Conservation (phyloP, 1,284 basidiomycete species). For the Irpex lacteus region DNA sequence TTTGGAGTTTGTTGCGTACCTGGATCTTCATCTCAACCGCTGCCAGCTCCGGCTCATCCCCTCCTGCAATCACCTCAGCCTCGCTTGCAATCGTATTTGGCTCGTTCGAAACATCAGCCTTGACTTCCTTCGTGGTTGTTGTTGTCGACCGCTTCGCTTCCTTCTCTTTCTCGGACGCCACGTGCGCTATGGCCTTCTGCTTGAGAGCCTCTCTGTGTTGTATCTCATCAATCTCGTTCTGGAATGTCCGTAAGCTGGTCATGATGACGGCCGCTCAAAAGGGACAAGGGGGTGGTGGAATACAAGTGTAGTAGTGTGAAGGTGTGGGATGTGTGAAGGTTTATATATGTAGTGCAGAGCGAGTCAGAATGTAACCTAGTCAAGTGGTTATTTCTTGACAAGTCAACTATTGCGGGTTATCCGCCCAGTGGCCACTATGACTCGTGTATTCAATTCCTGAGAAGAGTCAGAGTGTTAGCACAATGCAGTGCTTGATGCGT, state of each 20-base stretch:
- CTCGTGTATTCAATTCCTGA: too few species aligned
- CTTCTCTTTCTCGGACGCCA: conserved; percentile 31
- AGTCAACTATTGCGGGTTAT: too few species aligned
- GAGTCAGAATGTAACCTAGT: conserved; percentile 10
- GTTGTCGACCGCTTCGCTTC: conserved; percentile 26
- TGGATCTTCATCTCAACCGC: conserved; percentile 59
- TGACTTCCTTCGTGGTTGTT: conserved; percentile 1
- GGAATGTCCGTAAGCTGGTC: conserved; percentile 68
- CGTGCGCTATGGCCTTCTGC: conserved; percentile 44
- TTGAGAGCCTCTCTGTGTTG: conserved; percentile 59
- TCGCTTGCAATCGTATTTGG: conserved; percentile 2
- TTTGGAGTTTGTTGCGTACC: conserved; percentile 34
- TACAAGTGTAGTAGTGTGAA: too few species aligned
- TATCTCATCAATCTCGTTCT: conserved; percentile 74
- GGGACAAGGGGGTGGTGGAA: not conserved
- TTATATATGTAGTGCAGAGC: not conserved
- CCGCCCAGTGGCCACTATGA: too few species aligned
- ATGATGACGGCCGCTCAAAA: conserved; percentile 31
- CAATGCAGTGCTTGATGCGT: too few species aligned
- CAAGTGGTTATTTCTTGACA: not conserved
- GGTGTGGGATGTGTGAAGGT: not conserved
- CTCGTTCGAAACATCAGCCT: conserved; percentile 20
- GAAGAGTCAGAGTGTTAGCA: too few species aligned
- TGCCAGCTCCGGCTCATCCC: conserved; percentile 28
- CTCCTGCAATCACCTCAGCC: not conserved